Percentiles rank a stretch among this genome's conserved stretches.
These are phyloP conservation scores for Geosmithia flava DNA, from an alignment of 2,329 filamentous ascomycete species.

Conservation along the genomic window DNA sequence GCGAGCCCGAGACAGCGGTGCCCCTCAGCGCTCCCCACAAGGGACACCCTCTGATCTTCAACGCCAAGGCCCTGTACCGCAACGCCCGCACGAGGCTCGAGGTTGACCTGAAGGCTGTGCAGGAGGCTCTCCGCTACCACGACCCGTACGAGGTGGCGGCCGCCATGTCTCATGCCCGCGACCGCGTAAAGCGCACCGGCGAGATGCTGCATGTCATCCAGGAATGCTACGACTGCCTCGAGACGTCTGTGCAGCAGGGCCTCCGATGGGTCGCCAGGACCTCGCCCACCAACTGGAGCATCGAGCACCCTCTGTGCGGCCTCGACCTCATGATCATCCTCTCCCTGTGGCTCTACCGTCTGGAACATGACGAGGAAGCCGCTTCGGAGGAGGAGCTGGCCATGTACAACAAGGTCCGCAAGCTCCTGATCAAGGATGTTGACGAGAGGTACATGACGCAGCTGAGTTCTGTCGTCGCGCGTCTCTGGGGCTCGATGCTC, in stretches of 20 bases:
- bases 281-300: constrained; percentile 96
- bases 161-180: constrained; percentile 88
- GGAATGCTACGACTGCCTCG: constrained; percentile 94
- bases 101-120: constrained; percentile 89
- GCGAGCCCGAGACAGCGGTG: constrained; percentile 82
- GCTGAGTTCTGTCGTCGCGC: constrained; percentile 87
- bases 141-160: constrained; percentile 94
- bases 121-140: constrained; percentile 93
- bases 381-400: constrained; percentile 70
- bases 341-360: constrained; percentile 94
- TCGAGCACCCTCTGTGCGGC: constrained; percentile 92
- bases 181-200: constrained; percentile 85
- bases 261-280: constrained; percentile 98
- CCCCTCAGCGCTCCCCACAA: constrained; percentile 90
- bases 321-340: constrained; percentile 97
- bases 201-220: constrained; percentile 99
- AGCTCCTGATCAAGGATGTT: constrained; percentile 82
- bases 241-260: constrained; percentile 86
- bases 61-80: constrained; percentile 92
- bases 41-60: constrained; percentile 93
- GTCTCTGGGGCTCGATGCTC: constrained; percentile 94
- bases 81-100: constrained; percentile 87
- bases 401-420: constrained; percentile 89
- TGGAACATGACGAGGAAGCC: constrained; percentile 96
- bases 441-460: constrained; percentile 72